A percentile compares a stretch with the other conserved stretches of the same genome.
Evolutionary conservation across 73 alveolate species (phyloP).

Genomic region (Urostyla sp.): DNA sequence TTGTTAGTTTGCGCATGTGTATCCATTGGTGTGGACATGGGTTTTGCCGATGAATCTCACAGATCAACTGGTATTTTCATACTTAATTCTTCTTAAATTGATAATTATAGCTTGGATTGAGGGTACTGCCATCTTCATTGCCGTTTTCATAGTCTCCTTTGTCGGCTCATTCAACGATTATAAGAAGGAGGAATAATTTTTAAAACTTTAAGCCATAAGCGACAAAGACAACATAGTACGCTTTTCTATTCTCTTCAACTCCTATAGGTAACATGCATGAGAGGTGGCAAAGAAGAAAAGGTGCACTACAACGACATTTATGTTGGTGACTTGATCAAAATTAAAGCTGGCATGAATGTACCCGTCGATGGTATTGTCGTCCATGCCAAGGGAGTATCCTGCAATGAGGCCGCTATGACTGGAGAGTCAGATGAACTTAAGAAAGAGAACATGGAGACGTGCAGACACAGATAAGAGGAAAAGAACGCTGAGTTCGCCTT

Average conservation of each 20-base stretch:
- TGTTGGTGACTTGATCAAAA: conserved; percentile 82
- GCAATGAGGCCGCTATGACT: conserved; percentile 79
- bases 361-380: conserved; percentile 85
- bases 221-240: conserved; percentile 23
- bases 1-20: conserved; percentile 76
- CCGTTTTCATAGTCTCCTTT: conserved; percentile 76
- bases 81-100: background rate
- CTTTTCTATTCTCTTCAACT: background rate
- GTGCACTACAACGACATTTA: conserved; percentile 62
- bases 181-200: conserved; percentile 61
- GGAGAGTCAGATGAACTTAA: conserved; percentile 77
- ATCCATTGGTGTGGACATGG: conserved; percentile 69
- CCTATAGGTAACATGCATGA: background rate
- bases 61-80: conserved; percentile 21
- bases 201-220: conserved; percentile 2
- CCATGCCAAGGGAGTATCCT: conserved; percentile 5
- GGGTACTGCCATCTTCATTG: conserved; percentile 75
- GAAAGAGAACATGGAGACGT: conserved; percentile 52
- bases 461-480: conserved; percentile 53
- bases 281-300: conserved; percentile 30
- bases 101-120: conserved; percentile 75
- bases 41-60: conserved; percentile 46
- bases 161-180: conserved; percentile 84
- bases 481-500: conserved; percentile 20
- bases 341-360: conserved; percentile 79